Evolutionary conservation across 441 rosid species (phyloP).

Genomic region (Erysimum cheiri): DNA sequence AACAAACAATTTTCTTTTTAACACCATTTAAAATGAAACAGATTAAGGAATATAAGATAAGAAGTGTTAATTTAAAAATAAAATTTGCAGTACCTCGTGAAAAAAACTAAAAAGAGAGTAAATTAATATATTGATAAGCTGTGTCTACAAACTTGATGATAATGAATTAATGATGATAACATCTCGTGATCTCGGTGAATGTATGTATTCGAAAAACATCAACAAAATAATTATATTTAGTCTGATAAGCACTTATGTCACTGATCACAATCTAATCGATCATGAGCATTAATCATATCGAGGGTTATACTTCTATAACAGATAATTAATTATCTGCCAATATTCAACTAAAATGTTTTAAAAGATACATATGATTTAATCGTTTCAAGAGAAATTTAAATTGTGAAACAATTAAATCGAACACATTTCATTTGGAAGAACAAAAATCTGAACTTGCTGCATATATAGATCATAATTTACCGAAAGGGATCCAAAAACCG

Average conservation of each 20-base stretch:
- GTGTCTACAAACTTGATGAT: slow-evolving; percentile 21
- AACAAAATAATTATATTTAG: no score
- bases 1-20: no score
- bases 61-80: neutral
- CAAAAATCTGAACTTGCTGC: neutral
- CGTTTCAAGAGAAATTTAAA: neutral
- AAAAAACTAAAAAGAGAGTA: neutral
- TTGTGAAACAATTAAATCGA: neutral
- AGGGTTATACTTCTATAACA: neutral
- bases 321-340: neutral
- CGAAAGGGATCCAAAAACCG: neutral
- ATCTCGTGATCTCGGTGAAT: neutral
- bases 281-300: neutral
- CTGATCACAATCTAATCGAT: neutral
- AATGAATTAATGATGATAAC: slow-evolving; percentile 9
- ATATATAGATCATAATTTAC: neutral
- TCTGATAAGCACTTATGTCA: no score
- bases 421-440: neutral
- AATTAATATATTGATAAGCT: neutral
- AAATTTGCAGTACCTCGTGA: neutral
- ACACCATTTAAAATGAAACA: no score
- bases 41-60: neutral
- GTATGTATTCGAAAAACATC: neutral
- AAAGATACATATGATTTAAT: neutral
- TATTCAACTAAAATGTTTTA: no score